phyloP scores from a whole-genome alignment of 768 basidiomycete species.

The Hemileccinum rubropunctum region DNA sequence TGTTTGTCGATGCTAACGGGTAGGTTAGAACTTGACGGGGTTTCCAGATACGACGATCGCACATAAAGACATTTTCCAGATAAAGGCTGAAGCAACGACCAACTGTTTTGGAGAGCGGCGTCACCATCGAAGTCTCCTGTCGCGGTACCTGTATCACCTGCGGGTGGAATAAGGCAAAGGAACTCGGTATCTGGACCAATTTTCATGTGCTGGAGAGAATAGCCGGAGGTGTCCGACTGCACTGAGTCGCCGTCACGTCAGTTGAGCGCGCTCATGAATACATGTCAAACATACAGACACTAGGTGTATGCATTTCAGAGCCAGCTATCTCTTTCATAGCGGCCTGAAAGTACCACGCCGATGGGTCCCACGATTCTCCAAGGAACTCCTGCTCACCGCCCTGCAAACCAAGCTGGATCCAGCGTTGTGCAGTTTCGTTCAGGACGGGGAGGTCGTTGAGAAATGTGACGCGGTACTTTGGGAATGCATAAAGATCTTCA shows the following conservation, averaged over 20 bases:
- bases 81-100: conserved; percentile 79
- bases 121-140: conserved; percentile 58
- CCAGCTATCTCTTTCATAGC: conserved; percentile 60
- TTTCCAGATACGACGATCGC: conserved; percentile 39
- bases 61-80: conserved; percentile 84
- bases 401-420: conserved; percentile 68
- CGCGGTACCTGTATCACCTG: conserved; percentile 43
- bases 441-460: conserved; percentile 74
- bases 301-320: conserved; percentile 34
- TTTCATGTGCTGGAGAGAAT: conserved; percentile 71
- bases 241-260: conserved; percentile 17
- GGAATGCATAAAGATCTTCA: conserved; percentile 77
- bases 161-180: conserved; percentile 74
- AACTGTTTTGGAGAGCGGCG: conserved; percentile 68
- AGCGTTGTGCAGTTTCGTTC: conserved; percentile 69
- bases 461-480: conserved; percentile 77
- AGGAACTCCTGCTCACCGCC: conserved; percentile 81
- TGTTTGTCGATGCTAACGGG: conserved; percentile 69
- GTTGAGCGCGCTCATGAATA: conserved; percentile 9
- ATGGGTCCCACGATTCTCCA: conserved; percentile 50
- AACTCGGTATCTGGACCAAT: conserved; percentile 69
- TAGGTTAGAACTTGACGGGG: conserved; percentile 29
- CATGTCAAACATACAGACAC: conserved; percentile 38
- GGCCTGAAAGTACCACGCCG: conserved; percentile 34
- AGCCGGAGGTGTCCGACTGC: conserved; percentile 32